phyloP scores from a whole-genome alignment of 2,329 filamentous ascomycete species.

The Penicillium verrucosum region DNA sequence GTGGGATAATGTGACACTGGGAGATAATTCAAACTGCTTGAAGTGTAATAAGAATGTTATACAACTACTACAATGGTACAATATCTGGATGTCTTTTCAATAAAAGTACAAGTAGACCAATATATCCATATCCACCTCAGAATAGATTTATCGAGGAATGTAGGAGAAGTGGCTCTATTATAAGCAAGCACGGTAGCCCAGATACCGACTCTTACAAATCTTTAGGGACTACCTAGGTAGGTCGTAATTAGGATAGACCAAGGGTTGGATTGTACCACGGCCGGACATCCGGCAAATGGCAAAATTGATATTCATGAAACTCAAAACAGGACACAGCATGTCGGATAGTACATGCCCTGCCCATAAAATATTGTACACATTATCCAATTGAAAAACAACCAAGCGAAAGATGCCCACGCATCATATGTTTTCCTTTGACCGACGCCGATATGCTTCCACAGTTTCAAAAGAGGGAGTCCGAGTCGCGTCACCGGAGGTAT shows the following conservation, averaged over 20 bases:
- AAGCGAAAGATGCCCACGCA: conserved; percentile 13
- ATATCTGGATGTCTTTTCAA: too few species aligned
- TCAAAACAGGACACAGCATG: conserved; percentile 9
- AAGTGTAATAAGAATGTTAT: too few species aligned
- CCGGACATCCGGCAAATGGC: conserved; percentile 13
- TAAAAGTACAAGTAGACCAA: too few species aligned
- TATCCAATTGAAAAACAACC: conserved; percentile 14
- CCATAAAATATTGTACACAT: conserved; percentile 26
- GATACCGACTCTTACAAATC: neutral
- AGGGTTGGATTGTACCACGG: conserved; percentile 1
- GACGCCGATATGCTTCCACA: conserved; percentile 20
- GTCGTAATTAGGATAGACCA: neutral
- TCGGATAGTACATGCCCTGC: conserved; percentile 5
- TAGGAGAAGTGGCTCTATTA: neutral
- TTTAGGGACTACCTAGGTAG: too few species aligned
- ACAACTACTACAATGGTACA: too few species aligned
- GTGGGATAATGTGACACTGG: too few species aligned
- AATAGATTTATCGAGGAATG: neutral
- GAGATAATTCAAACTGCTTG: too few species aligned
- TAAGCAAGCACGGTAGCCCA: neutral
- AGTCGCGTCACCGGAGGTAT: conserved; percentile 5
- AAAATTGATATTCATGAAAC: conserved; percentile 24
- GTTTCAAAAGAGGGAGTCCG: conserved; percentile 11
- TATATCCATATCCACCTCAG: too few species aligned
- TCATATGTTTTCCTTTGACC: conserved; percentile 11